Base-by-base conservation (phyloP, 495 filamentous ascomycete species). In the Aspergillus cristatus region DNA sequence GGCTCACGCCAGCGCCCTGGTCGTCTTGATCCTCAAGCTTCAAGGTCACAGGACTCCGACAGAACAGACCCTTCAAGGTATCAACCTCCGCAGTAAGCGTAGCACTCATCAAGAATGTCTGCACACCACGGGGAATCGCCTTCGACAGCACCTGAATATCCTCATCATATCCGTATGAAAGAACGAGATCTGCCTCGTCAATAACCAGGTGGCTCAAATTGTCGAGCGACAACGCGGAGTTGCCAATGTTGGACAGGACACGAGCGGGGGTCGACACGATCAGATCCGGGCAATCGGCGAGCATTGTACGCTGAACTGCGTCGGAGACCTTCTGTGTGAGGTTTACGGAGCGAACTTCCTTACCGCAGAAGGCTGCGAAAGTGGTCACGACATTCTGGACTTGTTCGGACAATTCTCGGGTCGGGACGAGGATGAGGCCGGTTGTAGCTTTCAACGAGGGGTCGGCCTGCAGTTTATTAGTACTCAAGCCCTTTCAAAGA, bases 181-280 rank as follows among this genome's bases (percentile, higher is more conserved):
- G 65, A n/a, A 97, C 80, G 37, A 97, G 57, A 57, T 99, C 91
- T 3, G 89, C 88, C 61, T 99, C 91, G 51, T 99, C 91, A 39
- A 99, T 81, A 8, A 97, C 88, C 11, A 99, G 63, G 37, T 88
- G 75, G 33, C 75, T 72, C 26, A 97, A 71, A 37, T 74, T 70
- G 7, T 79, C 73, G 13, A 93, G 60, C 2, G 75, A 75, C 33
- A 94, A 70, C 0, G 79, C 72, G 0, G 76, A 77, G 30, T 70
- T 75, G 40, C 82, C 82, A 40, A 89, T 55, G 49, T 87, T 82
- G 22, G 72, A 58, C 39, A 82, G 72, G 17, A 81, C 84, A 43
- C 84, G 74, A 6, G 84, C 75, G 0, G 91, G 93, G 1, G 91
- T 99, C 7, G 88, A 79, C 18, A 99, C 74, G 20, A 99, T 76